Evolutionary conservation across 176 grass and related monocot species (phyloP), one percentile per base, ranked within the genome.

Genomic region (Oryza meyeriana): DNA sequence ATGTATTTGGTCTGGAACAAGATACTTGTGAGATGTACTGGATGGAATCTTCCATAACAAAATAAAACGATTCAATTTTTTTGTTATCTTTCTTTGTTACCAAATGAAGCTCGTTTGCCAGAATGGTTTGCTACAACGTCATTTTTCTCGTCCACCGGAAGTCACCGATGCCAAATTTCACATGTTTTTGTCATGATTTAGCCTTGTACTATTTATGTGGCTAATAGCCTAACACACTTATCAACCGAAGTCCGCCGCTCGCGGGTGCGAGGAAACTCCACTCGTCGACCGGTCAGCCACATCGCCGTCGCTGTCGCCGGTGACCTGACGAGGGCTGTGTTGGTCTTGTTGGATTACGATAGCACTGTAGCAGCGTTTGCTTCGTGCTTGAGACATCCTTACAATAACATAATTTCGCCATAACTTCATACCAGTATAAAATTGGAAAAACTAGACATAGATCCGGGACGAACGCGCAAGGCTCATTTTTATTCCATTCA

Each of bases 41-140:
- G 44, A 77, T 59, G 27, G 44, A 81, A 77, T 72, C 32, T 36
- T 77, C 58, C 22, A 8, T 44, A 47, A 18, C 66, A 68, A 68
- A 82, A 78, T 86, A 86, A 85, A 71, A 31, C 33, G 27, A 35
- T 71, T 66, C 22, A 33, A 45, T 17, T 38, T 63, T 64, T 88
- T 42, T 5, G 35, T 76, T 22, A 40, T 69, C 64, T 75, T 52
- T 22, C 18, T 57, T 64, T 2, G 20, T 28, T 52, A 29, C 22
- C 10, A 29, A 12, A 27, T 20, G 30, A 18, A 14, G 3, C 20
- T 20, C 12, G 7, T n/a, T 69, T 47, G 13, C 10, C 67, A 70
- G 20, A 4, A 47, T 81, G 27, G 8, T 58, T 59, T 22, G 11
- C 16, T 61, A 69, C 30, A 8, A 69, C 28, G 41, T 38, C 29